phyloP scores from a whole-genome alignment of 2,329 filamentous ascomycete genomes.

The Diaporthe sp. region DNA sequence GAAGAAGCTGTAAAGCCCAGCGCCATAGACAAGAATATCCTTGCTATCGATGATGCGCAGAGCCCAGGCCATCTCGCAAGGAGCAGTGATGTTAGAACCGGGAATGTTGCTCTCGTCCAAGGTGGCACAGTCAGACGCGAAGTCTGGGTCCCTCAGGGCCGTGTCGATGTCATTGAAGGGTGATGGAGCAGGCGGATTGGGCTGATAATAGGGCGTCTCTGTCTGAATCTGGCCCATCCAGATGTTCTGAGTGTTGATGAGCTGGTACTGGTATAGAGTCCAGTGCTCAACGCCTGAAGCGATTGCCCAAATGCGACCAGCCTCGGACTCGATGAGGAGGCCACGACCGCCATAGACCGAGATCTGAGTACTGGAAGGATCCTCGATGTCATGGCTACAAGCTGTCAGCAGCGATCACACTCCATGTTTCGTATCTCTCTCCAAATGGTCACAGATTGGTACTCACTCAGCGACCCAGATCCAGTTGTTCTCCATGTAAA shows the following conservation, averaged over 20 bases:
- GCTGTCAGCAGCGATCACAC: slow-evolving; percentile 5
- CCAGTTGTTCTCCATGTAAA: slow-evolving; percentile 66
- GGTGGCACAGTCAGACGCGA: slow-evolving; percentile 57
- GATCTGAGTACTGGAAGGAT: slow-evolving; percentile 57
- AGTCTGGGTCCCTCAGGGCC: slow-evolving; percentile 64
- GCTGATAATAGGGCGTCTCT: slow-evolving; percentile 80
- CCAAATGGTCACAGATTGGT: not conserved
- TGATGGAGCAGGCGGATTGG: slow-evolving; percentile 69
- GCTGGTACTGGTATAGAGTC: slow-evolving; percentile 77
- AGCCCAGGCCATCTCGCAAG: slow-evolving; percentile 74
- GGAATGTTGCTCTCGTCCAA: slow-evolving; percentile 26
- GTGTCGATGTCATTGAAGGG: slow-evolving; percentile 64
- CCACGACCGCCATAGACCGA: slow-evolving; percentile 65
- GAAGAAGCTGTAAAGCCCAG: slow-evolving; percentile 77
- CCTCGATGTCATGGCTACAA: slow-evolving; percentile 64
- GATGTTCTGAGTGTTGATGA: slow-evolving; percentile 71
- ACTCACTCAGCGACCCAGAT: slow-evolving; percentile 58
- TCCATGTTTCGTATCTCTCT: too few species aligned
- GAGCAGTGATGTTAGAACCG: slow-evolving; percentile 46
- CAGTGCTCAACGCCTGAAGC: slow-evolving; percentile 77
- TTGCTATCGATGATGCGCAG: slow-evolving; percentile 69
- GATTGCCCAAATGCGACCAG: slow-evolving; percentile 69
- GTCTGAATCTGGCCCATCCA: slow-evolving; percentile 77
- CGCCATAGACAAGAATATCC: slow-evolving; percentile 71
- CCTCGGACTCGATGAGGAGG: slow-evolving; percentile 60